Percentiles rank a stretch among this genome's conserved stretches.
phyloP scores from a whole-genome alignment of 2,329 filamentous ascomycete genomes.

The Exophiala sp. region DNA sequence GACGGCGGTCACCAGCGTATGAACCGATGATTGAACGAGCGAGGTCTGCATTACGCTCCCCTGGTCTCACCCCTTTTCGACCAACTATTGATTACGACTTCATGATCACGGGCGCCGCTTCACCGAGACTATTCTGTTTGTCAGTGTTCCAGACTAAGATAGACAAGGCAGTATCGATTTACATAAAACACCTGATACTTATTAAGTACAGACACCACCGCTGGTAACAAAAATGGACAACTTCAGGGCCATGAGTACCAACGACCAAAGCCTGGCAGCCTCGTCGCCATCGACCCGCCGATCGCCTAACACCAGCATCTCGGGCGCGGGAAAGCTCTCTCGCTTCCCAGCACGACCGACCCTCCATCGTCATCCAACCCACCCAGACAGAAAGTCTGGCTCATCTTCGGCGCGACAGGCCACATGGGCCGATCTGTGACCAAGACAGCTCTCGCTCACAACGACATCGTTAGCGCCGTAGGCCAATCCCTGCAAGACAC shows the following conservation, averaged over 20 bases:
- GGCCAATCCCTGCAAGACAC: conserved; percentile 75
- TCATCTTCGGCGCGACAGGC: conserved; percentile 93
- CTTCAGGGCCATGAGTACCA: conserved; percentile 2
- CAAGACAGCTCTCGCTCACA: conserved; percentile 70
- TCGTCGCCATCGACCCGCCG: conserved; percentile 7
- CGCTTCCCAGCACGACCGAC: conserved; percentile 78
- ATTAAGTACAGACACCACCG: neutral
- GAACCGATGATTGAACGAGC: neutral
- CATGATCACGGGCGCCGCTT: no score
- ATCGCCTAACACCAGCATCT: conserved; percentile 4
- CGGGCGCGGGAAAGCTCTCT: conserved; percentile 43
- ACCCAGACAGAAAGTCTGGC: conserved; percentile 74
- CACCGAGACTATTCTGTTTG: no score
- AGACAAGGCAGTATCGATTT: no score
- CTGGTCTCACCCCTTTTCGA: neutral
- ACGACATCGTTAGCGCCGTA: conserved; percentile 79
- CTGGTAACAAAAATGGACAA: conserved; percentile 9
- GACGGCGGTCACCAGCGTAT: neutral
- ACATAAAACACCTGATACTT: no score
- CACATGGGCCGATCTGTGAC: conserved; percentile 91
- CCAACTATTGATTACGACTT: no score
- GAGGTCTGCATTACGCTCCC: neutral
- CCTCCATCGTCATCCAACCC: conserved; percentile 68
- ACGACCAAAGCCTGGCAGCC: conserved; percentile 1
- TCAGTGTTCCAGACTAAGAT: no score